Base-by-base conservation (phyloP, 73 alveolate genomes). In the Paramecium biaurelia region DNA sequence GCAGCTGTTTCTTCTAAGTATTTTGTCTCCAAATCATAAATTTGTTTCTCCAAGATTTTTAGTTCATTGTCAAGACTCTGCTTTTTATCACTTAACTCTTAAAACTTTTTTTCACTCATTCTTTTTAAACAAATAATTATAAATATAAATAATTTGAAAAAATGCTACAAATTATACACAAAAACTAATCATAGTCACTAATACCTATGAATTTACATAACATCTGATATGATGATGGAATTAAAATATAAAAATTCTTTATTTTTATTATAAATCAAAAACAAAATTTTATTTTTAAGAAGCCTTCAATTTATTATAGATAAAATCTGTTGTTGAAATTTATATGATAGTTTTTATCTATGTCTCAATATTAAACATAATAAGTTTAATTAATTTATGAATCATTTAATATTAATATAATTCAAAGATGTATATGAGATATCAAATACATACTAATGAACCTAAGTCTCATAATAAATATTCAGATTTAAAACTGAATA, bases 1-100 rank as follows among this genome's bases (percentile, higher is more conserved):
- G 58, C 56, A 30, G 87, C 87, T 35, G 87, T 74, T 74, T 74
- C 87, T 38, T 74, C 87, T 32, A 74, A 35, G 12, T 74, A 74
- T 74, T 35, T 74, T 9, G 87, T 74, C 23, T 74, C 87, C 38
- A 74, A 74, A 74, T 74, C 87, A n/a, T n/a, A 74, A 10, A 74
- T 74, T 24, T 32, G 30, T 35, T 74, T 74, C 23, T 74, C 87
- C n/a, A 74, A 74, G 23, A 32, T 5, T 74, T 74, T 74, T 21
- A 74, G 20, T 0, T 74, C 87, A 35, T 74, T 30, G 20, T 32
- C 87, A 30, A 74, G 58, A 21, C 47, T 21, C 10, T 74, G 21
- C 28, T 38, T 74, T 74, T 74, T 32, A 34, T 74, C 59, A 32
- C 21, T 35, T 21, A 74, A 43, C 11, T 74, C 87, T 15, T 28